These are phyloP conservation scores for Truncatella angustata DNA, from an alignment of 2,329 filamentous ascomycete species.

Conservation along the genomic window DNA sequence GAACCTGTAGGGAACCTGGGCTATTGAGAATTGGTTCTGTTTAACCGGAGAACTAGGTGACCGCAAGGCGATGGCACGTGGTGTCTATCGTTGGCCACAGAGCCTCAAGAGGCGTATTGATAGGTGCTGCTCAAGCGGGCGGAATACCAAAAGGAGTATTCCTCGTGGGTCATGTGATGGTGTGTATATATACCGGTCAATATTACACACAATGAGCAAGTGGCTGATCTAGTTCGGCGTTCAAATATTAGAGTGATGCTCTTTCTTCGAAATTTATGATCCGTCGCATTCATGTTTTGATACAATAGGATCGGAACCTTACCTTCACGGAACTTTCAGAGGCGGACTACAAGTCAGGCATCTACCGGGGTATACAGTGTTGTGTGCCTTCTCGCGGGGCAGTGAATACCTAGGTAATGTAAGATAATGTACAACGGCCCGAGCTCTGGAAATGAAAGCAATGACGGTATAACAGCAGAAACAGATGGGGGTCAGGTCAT, in stretches of 20 bases:
- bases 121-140: background rate
- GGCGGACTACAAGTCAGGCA: no score
- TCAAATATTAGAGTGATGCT: no score
- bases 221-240: no score
- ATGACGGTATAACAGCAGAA: background rate
- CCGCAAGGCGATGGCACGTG: conserved; percentile 7
- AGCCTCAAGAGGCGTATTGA: background rate
- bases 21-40: background rate
- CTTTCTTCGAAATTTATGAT: no score
- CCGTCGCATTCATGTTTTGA: no score
- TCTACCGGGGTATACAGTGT: no score
- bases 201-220: background rate
- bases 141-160: conserved; percentile 6
- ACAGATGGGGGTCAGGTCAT: background rate
- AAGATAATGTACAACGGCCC: conserved; percentile 1
- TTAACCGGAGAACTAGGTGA: background rate
- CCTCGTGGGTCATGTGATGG: conserved; percentile 1
- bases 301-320: no score
- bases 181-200: background rate
- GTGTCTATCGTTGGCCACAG: conserved; percentile 1
- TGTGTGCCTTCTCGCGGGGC: no score
- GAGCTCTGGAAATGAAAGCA: background rate
- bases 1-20: background rate
- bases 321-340: no score
- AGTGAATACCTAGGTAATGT: background rate